These are phyloP conservation scores for Fusarium sp. DNA, from an alignment of 2,329 filamentous ascomycete genomes.

Conservation along the genomic window DNA sequence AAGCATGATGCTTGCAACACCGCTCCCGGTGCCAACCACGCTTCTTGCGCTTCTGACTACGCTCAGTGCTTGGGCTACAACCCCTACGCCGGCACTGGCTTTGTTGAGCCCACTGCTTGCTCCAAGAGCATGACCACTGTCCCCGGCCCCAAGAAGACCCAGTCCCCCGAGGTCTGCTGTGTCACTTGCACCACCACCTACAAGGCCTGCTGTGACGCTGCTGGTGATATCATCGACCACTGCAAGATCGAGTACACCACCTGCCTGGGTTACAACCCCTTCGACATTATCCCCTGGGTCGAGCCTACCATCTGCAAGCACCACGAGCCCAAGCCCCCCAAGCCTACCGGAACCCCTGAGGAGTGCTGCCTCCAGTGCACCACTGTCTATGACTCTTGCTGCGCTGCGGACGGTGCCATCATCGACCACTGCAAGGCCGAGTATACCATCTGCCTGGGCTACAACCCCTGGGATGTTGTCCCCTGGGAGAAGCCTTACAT, in stretches of 20 bases:
- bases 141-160: slow-evolving; percentile 8
- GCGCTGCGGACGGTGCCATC: not conserved
- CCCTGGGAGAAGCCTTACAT: slow-evolving; percentile 23
- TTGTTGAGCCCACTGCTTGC: slow-evolving; percentile 8
- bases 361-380: slow-evolving; percentile 20
- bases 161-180: slow-evolving; percentile 20
- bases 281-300: slow-evolving; percentile 16
- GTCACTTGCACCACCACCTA: slow-evolving; percentile 24
- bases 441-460: slow-evolving; percentile 26
- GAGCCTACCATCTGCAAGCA: slow-evolving; percentile 34
- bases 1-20: not conserved
- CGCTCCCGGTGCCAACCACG: slow-evolving; percentile 7
- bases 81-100: not conserved
- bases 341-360: not conserved
- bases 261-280: slow-evolving; percentile 33
- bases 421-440: slow-evolving; percentile 17
- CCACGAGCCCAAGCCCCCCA: slow-evolving; percentile 14
- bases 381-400: slow-evolving; percentile 29
- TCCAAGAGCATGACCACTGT: slow-evolving; percentile 3
- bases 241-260: slow-evolving; percentile 30
- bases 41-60: slow-evolving; percentile 2
- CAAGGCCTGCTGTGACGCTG: slow-evolving; percentile 28
- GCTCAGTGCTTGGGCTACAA: slow-evolving; percentile 11
- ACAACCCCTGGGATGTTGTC: slow-evolving; percentile 16
- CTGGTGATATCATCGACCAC: slow-evolving; percentile 20